A percentile compares a stretch with the other conserved stretches of the same genome.
These are phyloP conservation scores for Botryotinia narcissicola DNA, from an alignment of 2,329 filamentous ascomycete species.

Conservation along the genomic window DNA sequence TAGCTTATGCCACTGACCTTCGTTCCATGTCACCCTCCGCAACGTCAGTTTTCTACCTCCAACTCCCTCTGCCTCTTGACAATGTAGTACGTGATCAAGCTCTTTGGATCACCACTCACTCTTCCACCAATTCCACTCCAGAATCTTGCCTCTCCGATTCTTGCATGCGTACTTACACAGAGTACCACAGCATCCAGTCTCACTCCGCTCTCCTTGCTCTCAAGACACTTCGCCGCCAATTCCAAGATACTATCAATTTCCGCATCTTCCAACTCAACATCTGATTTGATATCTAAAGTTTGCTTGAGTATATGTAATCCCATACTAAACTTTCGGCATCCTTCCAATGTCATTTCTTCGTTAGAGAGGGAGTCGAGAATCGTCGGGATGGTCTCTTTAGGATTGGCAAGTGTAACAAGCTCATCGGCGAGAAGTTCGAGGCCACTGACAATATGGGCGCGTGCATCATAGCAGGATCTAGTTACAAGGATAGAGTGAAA, in stretches of 20 bases:
- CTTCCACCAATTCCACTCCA: slow-evolving; percentile 62
- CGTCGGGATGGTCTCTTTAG: slow-evolving; percentile 56
- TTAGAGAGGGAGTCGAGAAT: slow-evolving; percentile 50
- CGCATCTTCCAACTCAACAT: slow-evolving; percentile 48
- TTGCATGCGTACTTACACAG: slow-evolving; percentile 68
- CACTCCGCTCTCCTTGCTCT: slow-evolving; percentile 60
- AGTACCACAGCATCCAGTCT: slow-evolving; percentile 76
- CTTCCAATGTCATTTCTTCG: slow-evolving; percentile 45
- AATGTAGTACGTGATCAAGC: slow-evolving; percentile 77
- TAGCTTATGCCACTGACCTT: slow-evolving; percentile 6
- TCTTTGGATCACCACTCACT: slow-evolving; percentile 70
- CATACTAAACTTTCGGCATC: slow-evolving; percentile 57
- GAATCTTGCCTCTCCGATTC: slow-evolving; percentile 59
- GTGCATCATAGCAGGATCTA: slow-evolving; percentile 63
- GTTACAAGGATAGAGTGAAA: slow-evolving; percentile 66
- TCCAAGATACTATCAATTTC: slow-evolving; percentile 53
- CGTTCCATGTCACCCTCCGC: not conserved
- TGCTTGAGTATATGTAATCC: slow-evolving; percentile 62
- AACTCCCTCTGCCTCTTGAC: slow-evolving; percentile 64
- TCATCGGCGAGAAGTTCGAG: slow-evolving; percentile 72
- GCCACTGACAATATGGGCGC: slow-evolving; percentile 70
- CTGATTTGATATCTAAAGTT: slow-evolving; percentile 47
- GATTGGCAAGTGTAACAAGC: slow-evolving; percentile 63
- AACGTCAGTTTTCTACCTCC: slow-evolving; percentile 19
- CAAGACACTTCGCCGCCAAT: slow-evolving; percentile 56